phyloP scores from a whole-genome alignment of 2,329 filamentous ascomycete species.

The Fusarium sp. region DNA sequence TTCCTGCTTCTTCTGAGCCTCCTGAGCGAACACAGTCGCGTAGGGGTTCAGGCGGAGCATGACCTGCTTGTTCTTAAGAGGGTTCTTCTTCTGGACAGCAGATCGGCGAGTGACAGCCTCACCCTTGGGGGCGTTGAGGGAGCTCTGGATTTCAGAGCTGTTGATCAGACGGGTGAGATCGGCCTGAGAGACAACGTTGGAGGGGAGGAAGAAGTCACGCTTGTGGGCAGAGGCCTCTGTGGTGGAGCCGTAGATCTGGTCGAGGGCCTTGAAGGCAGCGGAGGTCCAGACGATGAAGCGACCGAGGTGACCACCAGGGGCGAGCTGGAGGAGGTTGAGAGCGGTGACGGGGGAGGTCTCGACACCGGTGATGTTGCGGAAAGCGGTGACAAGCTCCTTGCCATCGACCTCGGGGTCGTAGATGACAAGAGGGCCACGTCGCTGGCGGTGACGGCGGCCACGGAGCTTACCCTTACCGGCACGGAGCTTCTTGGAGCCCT shows the following conservation, averaged over 20 bases:
- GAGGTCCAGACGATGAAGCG: slow-evolving; percentile 99
- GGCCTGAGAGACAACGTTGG: slow-evolving; percentile 91
- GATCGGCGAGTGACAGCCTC: slow-evolving; percentile 89
- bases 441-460: slow-evolving; percentile 95
- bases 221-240: slow-evolving; percentile 91
- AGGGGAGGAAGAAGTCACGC: slow-evolving; percentile 98
- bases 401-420: slow-evolving; percentile 97
- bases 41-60: slow-evolving; percentile 99
- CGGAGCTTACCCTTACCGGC: slow-evolving; percentile 99
- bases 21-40: slow-evolving; percentile 88
- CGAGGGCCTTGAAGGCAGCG: slow-evolving; percentile 93
- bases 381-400: slow-evolving; percentile 91
- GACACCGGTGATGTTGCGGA: slow-evolving; percentile 99
- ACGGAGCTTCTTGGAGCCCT: slow-evolving; percentile 94
- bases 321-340: slow-evolving; percentile 98
- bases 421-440: slow-evolving; percentile 96
- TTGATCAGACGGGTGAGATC: slow-evolving; percentile 99
- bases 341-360: slow-evolving; percentile 95
- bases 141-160: slow-evolving; percentile 97
- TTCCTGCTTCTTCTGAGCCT: slow-evolving; percentile 58
- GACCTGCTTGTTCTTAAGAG: slow-evolving; percentile 98
- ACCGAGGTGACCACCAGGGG: slow-evolving; percentile 97
- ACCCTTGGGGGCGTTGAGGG: slow-evolving; percentile 92
- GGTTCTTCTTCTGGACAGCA: slow-evolving; percentile 99
- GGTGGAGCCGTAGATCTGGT: slow-evolving; percentile 96